These are phyloP conservation scores for Phytophthora kernoviae DNA, from an alignment of 352 stramenopile genomes.

Conservation along the genomic window DNA sequence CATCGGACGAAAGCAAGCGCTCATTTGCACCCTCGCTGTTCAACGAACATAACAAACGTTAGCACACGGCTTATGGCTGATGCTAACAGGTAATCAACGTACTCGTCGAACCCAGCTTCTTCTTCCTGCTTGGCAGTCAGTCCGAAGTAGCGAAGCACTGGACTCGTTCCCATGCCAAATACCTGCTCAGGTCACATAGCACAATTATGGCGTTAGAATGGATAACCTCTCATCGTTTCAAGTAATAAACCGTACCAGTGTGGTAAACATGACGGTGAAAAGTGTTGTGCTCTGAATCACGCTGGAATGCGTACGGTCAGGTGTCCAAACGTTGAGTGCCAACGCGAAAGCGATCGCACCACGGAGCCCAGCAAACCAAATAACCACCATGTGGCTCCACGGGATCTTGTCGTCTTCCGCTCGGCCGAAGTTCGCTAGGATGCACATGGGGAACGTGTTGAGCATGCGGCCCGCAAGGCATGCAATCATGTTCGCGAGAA, in stretches of 20 bases:
- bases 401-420: constrained; percentile 68
- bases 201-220: constrained; percentile 8
- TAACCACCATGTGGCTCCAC: constrained; percentile 83
- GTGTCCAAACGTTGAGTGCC: constrained; percentile 71
- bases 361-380: constrained; percentile 93
- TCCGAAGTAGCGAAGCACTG: constrained; percentile 60
- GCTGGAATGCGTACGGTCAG: constrained; percentile 54
- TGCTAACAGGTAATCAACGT: constrained; percentile 14
- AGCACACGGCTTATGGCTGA: background rate
- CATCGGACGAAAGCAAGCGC: constrained; percentile 57
- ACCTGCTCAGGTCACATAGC: constrained; percentile 35
- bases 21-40: constrained; percentile 52
- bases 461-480: constrained; percentile 70
- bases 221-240: background rate
- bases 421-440: constrained; percentile 71
- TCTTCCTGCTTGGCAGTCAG: constrained; percentile 49
- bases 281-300: constrained; percentile 82
- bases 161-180: constrained; percentile 78
- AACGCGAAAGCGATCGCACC: constrained; percentile 93
- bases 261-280: constrained; percentile 86
- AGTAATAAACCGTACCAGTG: constrained; percentile 44
- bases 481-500: constrained; percentile 69
- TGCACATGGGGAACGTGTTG: constrained; percentile 83
- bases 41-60: constrained; percentile 3
- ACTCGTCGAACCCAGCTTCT: constrained; percentile 56